Base-by-base conservation (phyloP, 73 alveolate species). In the Blepharisma japonicum region DNA sequence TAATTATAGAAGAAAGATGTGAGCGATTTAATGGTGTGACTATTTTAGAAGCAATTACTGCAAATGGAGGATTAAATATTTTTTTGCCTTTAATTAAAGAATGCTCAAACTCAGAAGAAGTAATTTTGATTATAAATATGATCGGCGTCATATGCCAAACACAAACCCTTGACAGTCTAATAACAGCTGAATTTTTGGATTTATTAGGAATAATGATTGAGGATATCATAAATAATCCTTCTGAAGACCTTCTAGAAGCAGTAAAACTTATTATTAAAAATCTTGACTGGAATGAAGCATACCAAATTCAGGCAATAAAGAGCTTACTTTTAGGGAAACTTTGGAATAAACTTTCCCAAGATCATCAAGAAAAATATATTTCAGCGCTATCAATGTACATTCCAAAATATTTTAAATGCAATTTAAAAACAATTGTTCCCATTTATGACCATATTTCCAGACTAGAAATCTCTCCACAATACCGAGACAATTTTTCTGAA, bases 81-180 rank as follows among this genome's bases (percentile, higher is more conserved):
- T 61, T 61, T 61, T 25, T 61, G 18, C 74, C 74, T 20, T 61
- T 61, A 25, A 61, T 61, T 11, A 61, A 61, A 25, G 74, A 61
- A 61, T n/a, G 23, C 23, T 39, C 14, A 25, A 20, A n/a, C 23
- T 8, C 14, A 61, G 74, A 61, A 9, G 74, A 61, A 25, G 23
- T 61, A 0, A 25, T 61, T 25, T 20, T 39, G 14, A 25, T 61
- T 8, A 61, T 39, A 61, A 61, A 25, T 61, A 61, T 61, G 11
- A 61, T 61, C 2, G 74, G 47, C 11, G 74, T 14, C 23, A 39
- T 61, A 9, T 61, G 74, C 47, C 14, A 14, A 8, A 39, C 74
- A n/a, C 74, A 61, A 25, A 18, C 39, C 47, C 47, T 61, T 14
- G 74, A 61, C 14, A 61, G 14, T 14, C 2, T 61, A n/a, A 8